Conservation (phyloP, 345 rosid species). For the Moringa oleifera region DNA sequence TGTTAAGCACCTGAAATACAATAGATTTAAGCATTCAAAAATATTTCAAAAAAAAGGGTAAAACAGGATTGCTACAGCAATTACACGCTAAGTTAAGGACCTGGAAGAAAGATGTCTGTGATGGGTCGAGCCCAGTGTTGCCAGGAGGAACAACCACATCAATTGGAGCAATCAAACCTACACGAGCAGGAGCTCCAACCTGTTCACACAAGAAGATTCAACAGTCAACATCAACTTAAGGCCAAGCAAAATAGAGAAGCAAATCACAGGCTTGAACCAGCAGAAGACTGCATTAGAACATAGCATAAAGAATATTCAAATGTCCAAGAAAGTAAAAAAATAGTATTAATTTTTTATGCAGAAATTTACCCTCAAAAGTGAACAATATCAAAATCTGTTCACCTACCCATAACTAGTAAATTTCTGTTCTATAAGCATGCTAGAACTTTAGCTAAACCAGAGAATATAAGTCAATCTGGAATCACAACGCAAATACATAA, state of each 20-base stretch:
- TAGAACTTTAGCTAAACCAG: too few species aligned
- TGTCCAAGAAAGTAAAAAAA: not conserved
- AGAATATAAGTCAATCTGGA: too few species aligned
- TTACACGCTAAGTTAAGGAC: constrained; percentile 16
- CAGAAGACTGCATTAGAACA: not conserved
- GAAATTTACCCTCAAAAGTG: too few species aligned
- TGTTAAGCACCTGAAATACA: constrained; percentile 61
- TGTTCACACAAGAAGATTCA: constrained; percentile 7
- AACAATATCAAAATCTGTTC: too few species aligned
- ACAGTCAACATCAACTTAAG: not conserved
- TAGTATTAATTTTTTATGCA: too few species aligned
- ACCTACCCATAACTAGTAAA: too few species aligned
- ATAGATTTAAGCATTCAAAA: not conserved
- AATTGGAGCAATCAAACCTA: constrained; percentile 86
- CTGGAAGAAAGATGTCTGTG: constrained; percentile 98
- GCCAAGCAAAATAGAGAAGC: not conserved
- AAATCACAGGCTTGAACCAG: not conserved
- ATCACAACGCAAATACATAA: too few species aligned
- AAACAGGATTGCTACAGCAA: not conserved
- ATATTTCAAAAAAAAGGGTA: not conserved
- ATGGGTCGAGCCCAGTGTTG: constrained; percentile 92
- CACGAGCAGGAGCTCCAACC: constrained; percentile 99
- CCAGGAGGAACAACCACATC: constrained; percentile 97
- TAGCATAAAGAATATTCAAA: not conserved
- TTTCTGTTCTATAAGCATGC: too few species aligned